Percentiles rank a stretch among this genome's conserved stretches.
phyloP scores from a whole-genome alignment of 306 rosid species.

The Quercus variabilis region DNA sequence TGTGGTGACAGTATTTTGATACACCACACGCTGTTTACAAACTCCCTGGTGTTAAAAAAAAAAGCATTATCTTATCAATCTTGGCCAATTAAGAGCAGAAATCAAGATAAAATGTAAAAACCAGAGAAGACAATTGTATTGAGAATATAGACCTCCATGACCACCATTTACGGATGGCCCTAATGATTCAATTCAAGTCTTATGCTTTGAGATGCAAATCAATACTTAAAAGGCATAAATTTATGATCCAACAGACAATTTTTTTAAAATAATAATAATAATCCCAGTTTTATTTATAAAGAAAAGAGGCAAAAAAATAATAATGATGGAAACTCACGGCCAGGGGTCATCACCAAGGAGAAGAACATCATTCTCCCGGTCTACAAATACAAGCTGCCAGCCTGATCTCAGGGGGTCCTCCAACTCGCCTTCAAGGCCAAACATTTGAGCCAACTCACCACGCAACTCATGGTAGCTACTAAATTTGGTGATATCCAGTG shows the following conservation, averaged over 20 bases:
- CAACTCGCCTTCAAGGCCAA: constrained; percentile 78
- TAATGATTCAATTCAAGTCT: not conserved
- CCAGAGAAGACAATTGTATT: not conserved
- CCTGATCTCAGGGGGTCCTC: constrained; percentile 98
- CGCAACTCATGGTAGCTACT: constrained; percentile 84
- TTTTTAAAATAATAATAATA: too few relatives aligned
- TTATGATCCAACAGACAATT: not conserved
- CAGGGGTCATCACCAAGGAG: constrained; percentile 82
- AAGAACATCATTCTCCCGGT: constrained; percentile 91
- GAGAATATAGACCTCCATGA: not conserved
- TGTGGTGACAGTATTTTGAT: constrained; percentile 96
- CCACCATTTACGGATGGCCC: not conserved
- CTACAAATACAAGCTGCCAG: constrained; percentile 99
- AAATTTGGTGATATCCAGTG: constrained; percentile 68
- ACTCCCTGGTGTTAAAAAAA: constrained; percentile 59
- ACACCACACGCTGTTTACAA: constrained; percentile 91
- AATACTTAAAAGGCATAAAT: not conserved
- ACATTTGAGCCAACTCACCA: constrained; percentile 81
- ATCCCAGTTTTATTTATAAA: not conserved
- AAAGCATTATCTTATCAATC: constrained; percentile 8
- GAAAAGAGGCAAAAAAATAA: not conserved
- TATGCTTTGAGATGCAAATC: not conserved
- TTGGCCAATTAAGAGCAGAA: not conserved
- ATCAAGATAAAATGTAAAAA: not conserved
- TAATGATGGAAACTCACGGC: constrained; percentile 41